Base-by-base conservation (phyloP, 257 asterid species). In the Ilex asprella region DNA sequence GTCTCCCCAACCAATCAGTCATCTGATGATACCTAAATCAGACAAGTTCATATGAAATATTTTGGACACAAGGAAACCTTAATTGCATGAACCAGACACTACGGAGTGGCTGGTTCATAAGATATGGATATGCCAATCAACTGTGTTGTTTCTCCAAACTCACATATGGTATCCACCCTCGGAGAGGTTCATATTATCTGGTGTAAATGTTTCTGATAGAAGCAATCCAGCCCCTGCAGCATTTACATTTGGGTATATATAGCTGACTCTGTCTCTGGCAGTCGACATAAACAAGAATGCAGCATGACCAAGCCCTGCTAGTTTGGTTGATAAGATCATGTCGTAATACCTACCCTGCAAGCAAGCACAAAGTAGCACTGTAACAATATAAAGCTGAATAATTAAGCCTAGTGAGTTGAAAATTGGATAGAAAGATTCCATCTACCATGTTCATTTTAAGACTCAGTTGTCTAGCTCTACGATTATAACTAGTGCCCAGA, bases 221-320 rank as follows among this genome's bases (percentile, higher is more conserved):
- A 90, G 55, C 46, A 90, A 69, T 55, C 95, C 96, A 16, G 97
- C 93, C 16, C 96, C 97, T 3, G 90, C 96, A 55, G 91, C 73
- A 56, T 90, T 90, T 50, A 83, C 97, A 32, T 90, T 83, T 3
- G 97, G 97, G 74, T 90, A 90, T 51, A 85, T 7, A 44, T 87
- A 90, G 79, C 97, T 87, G 14, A 81, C 90, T 59, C 82, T 69
- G 63, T 87, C 97, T 30, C 97, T 74, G 31, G 95, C 95, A 31
- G 82, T 77, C 5, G 96, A 68, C 95, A 90, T 77, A 63, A 85
- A 90, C 82, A 90, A 68, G 88, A 90, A 87, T 16, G 91, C 75
- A 2, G 82, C 96, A 70, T 85, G 95, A 0, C 97, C 97, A 4
- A 90, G 49, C 66, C 96, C 96, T 2, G 97, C 96, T 27, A 90